phyloP scores from a whole-genome alignment of 169 alveolate species.

The Plasmodium reichenowi region DNA sequence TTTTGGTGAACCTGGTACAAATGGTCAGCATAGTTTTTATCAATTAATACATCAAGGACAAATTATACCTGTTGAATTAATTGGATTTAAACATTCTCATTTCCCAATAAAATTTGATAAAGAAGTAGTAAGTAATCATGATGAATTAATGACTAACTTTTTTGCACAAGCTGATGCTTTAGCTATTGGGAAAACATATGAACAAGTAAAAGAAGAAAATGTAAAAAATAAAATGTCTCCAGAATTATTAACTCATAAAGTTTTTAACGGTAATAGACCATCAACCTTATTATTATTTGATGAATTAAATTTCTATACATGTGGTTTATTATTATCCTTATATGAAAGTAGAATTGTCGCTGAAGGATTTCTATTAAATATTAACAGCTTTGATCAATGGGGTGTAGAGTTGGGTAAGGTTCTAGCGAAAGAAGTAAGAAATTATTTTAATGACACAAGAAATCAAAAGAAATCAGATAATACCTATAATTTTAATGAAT shows the following conservation, averaged over 20 bases:
- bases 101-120: constrained; percentile 85
- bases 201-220: constrained; percentile 85
- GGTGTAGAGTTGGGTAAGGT: constrained; percentile 96
- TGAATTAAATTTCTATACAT: constrained; percentile 90
- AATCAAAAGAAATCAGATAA: neutral
- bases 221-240: constrained; percentile 84
- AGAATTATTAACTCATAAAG: constrained; percentile 91
- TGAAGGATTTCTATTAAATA: constrained; percentile 96
- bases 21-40: constrained; percentile 98
- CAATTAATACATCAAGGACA: constrained; percentile 98
- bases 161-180: constrained; percentile 99
- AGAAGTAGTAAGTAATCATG: constrained; percentile 89
- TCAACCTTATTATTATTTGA: constrained; percentile 91
- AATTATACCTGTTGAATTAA: constrained; percentile 97
- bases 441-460: constrained; percentile 77
- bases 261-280: constrained; percentile 98
- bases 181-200: constrained; percentile 95
- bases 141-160: constrained; percentile 98
- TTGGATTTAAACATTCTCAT: constrained; percentile 96
- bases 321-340: constrained; percentile 96
- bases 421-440: constrained; percentile 83
- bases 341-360: constrained; percentile 98
- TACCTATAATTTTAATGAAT: constrained; percentile 43
- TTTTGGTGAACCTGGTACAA: constrained; percentile 99
- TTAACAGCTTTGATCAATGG: constrained; percentile 98